phyloP scores from a whole-genome alignment of 768 basidiomycete genomes.

The Suillus lakei region DNA sequence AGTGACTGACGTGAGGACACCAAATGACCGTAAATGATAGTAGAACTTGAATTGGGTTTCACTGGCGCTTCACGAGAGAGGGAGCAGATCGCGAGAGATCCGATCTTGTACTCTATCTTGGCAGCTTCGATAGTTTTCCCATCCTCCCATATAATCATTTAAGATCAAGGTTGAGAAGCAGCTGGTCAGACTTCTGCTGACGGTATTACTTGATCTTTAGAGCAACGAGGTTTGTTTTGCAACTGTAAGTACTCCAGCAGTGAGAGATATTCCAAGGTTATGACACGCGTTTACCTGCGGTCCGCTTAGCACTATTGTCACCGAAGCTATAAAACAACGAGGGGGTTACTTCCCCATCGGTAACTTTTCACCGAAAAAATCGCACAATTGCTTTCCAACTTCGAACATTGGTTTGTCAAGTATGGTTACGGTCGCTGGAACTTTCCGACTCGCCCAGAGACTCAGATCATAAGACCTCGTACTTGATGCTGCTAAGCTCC shows the following conservation, averaged over 20 bases:
- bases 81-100: slow-evolving; percentile 36
- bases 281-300: slow-evolving; percentile 36
- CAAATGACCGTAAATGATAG: background rate
- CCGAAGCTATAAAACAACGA: slow-evolving; percentile 13
- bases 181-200: background rate
- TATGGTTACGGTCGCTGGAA: background rate
- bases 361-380: background rate
- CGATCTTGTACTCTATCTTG: slow-evolving; percentile 23
- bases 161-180: background rate
- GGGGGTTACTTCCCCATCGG: background rate
- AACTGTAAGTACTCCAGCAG: background rate
- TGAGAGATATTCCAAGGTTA: background rate
- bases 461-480: background rate
- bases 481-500: background rate
- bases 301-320: slow-evolving; percentile 23
- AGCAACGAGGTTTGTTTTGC: background rate
- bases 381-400: background rate
- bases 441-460: background rate
- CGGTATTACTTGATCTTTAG: background rate
- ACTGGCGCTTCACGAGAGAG: slow-evolving; percentile 17
- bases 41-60: slow-evolving; percentile 14
- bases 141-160: background rate
- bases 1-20: slow-evolving; percentile 5
- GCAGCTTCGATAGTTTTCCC: background rate
- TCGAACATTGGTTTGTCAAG: background rate